Evolutionary conservation across 768 basidiomycete genomes (phyloP).

Genomic region (Cubamyces sp.): DNA sequence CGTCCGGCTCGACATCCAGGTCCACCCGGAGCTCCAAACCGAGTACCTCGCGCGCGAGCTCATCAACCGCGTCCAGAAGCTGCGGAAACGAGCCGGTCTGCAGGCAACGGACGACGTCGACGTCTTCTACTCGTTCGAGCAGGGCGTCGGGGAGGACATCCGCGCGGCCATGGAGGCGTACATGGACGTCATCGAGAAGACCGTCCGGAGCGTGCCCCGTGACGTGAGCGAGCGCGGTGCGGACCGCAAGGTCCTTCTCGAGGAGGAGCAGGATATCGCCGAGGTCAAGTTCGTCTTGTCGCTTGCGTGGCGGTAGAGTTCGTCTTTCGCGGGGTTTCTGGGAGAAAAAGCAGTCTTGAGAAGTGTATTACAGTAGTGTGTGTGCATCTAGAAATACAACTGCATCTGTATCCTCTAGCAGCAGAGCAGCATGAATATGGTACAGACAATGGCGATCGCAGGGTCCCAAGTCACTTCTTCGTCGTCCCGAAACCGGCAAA

Average conservation of each 20-base stretch:
- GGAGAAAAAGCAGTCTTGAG: conserved; percentile 18
- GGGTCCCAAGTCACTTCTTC: conserved; percentile 60
- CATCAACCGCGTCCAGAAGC: conserved; percentile 90
- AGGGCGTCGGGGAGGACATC: conserved; percentile 66
- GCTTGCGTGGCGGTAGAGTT: conserved; percentile 55
- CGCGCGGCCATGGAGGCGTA: conserved; percentile 67
- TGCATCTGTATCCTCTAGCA: conserved; percentile 29
- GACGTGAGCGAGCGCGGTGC: conserved; percentile 58
- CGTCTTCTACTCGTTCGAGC: conserved; percentile 82
- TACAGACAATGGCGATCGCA: conserved; percentile 4
- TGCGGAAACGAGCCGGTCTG: conserved; percentile 94
- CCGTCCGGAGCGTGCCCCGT: conserved; percentile 71
- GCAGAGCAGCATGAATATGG: neutral
- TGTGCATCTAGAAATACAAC: conserved; percentile 36
- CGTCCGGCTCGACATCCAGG: conserved; percentile 86
- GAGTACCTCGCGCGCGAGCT: conserved; percentile 91
- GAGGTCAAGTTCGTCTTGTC: conserved; percentile 78
- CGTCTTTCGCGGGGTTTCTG: conserved; percentile 18
- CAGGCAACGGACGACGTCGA: conserved; percentile 94
- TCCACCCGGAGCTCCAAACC: conserved; percentile 82
- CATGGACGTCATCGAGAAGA: conserved; percentile 69
- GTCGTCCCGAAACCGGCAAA: conserved; percentile 88
- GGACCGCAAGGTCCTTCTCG: conserved; percentile 59
- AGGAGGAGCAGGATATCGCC: conserved; percentile 87
- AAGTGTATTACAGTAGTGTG: conserved; percentile 38